These are phyloP conservation scores for Ziziphus jujuba DNA, from an alignment of 306 rosid species.

Conservation along the genomic window DNA sequence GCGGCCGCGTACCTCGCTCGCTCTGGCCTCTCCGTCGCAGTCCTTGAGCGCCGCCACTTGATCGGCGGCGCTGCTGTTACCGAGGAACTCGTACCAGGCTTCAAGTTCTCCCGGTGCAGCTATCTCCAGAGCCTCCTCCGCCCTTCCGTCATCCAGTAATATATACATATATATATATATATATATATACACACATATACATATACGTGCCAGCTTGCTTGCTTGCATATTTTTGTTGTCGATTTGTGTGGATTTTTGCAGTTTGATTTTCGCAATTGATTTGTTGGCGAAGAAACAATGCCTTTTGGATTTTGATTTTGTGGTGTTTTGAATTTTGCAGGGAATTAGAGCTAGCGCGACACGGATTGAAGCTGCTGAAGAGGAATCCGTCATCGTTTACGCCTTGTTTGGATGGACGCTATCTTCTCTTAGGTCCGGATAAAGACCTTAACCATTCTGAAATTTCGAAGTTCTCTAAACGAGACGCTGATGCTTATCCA, in stretches of 20 bases:
- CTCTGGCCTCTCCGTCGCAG: constrained; percentile 84
- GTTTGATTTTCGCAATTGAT: background rate
- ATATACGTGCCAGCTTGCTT: background rate
- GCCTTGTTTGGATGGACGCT: constrained; percentile 87
- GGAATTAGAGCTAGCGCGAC: constrained; percentile 71
- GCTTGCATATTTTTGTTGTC: background rate
- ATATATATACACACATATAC: too few relatives aligned
- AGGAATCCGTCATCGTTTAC: constrained; percentile 89
- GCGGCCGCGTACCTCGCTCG: constrained; percentile 96
- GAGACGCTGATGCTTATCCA: constrained; percentile 80
- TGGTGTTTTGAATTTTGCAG: constrained; percentile 23
- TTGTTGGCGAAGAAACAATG: background rate
- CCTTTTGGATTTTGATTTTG: background rate
- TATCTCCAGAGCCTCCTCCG: constrained; percentile 92
- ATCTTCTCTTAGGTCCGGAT: constrained; percentile 79
- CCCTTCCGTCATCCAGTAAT: constrained; percentile 65
- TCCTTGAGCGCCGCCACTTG: constrained; percentile 85
- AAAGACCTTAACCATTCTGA: constrained; percentile 65
- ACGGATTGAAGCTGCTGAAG: constrained; percentile 80
- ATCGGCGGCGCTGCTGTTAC: constrained; percentile 95
- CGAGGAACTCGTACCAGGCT: constrained; percentile 81
- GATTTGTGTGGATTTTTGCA: background rate
- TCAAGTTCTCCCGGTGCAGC: constrained; percentile 94
- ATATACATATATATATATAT: background rate
- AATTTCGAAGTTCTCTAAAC: constrained; percentile 76